Evolutionary conservation across 2,329 filamentous ascomycete genomes (phyloP).

Genomic region (Lachnellula occidentalis): DNA sequence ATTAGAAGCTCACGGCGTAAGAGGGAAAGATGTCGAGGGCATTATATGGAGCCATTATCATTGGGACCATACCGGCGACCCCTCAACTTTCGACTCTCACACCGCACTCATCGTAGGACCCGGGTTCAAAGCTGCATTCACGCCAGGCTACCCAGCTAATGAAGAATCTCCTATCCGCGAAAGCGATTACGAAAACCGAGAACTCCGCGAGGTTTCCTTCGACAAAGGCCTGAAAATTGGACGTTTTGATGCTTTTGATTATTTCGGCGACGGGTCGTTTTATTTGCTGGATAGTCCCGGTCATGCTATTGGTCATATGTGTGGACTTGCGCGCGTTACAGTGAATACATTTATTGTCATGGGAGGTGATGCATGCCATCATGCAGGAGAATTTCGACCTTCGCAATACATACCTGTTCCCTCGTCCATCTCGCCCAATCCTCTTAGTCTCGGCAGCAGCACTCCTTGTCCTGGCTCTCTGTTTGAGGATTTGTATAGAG

Average conservation of each 20-base stretch:
- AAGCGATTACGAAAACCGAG: slow-evolving; percentile 35
- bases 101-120: slow-evolving; percentile 43
- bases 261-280: slow-evolving; percentile 50
- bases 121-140: slow-evolving; percentile 37
- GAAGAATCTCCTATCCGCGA: slow-evolving; percentile 35
- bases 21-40: slow-evolving; percentile 31
- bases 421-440: slow-evolving; percentile 34
- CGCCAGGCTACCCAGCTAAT: slow-evolving; percentile 41
- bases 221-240: slow-evolving; percentile 37
- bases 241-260: slow-evolving; percentile 43
- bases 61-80: slow-evolving; percentile 40
- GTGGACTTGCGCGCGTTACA: slow-evolving; percentile 42
- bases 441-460: slow-evolving; percentile 28
- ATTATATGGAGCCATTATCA: slow-evolving; percentile 35
- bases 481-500: slow-evolving; percentile 35
- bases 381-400: slow-evolving; percentile 41
- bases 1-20: slow-evolving; percentile 34
- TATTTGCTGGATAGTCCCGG: slow-evolving; percentile 50
- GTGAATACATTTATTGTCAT: slow-evolving; percentile 42
- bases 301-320: slow-evolving; percentile 46
- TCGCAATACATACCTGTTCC: slow-evolving; percentile 37
- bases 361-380: slow-evolving; percentile 44
- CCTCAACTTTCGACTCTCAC: slow-evolving; percentile 36
- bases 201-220: slow-evolving; percentile 32
- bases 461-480: slow-evolving; percentile 37